Conservation (phyloP, 2,329 filamentous ascomycete genomes). For the Aspergillus cejpii region DNA sequence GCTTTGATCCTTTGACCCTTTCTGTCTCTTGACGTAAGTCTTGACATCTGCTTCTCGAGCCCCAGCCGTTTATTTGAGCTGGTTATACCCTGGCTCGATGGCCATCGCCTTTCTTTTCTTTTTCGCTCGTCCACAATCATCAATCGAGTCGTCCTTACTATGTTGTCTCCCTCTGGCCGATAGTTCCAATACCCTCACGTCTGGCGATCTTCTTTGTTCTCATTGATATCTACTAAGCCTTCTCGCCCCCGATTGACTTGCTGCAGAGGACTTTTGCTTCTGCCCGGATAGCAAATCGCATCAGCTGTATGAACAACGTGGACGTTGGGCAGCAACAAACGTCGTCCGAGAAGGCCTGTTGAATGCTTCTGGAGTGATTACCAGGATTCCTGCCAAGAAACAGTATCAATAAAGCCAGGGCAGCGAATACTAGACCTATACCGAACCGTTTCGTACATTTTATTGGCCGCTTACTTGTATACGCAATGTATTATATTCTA, state of each 20-base stretch:
- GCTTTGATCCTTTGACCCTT: background rate
- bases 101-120: conserved; percentile 14
- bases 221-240: conserved; percentile 9
- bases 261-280: conserved; percentile 5
- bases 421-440: conserved; percentile 23
- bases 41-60: conserved; percentile 17
- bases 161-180: conserved; percentile 9
- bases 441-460: conserved; percentile 14
- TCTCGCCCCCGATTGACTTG: background rate
- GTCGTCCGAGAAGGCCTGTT: conserved; percentile 12
- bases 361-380: conserved; percentile 13
- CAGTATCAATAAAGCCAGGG: conserved; percentile 15
- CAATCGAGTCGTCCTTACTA: conserved; percentile 5
- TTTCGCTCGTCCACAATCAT: background rate
- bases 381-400: conserved; percentile 17
- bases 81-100: conserved; percentile 22
- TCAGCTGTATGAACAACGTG: conserved; percentile 14
- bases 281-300: conserved; percentile 10
- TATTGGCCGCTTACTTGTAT: conserved; percentile 15
- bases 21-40: conserved; percentile 7
- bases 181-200: conserved; percentile 9
- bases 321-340: conserved; percentile 23
- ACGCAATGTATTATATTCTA: conserved; percentile 49
- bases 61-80: conserved; percentile 30
- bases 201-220: conserved; percentile 10